A percentile compares a stretch with the other conserved stretches of the same genome.
Evolutionary conservation across 192 early-diverging fungal genomes (phyloP).

Genomic region (Endogone sp.): DNA sequence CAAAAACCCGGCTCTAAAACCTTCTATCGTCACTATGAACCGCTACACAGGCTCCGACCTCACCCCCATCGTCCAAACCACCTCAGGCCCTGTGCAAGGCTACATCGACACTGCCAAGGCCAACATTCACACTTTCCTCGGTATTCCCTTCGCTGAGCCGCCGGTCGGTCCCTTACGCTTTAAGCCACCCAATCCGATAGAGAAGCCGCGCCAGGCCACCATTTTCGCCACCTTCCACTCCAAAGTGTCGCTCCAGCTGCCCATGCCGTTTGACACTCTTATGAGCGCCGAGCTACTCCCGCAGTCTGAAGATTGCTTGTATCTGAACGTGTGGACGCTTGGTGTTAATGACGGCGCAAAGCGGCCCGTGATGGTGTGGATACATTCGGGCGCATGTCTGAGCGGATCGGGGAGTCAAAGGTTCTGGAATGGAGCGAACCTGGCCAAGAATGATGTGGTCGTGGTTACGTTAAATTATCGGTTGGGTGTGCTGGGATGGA

Average conservation of each 20-base stretch:
- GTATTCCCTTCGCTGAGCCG: constrained; percentile 38
- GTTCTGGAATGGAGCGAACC: constrained; percentile 39
- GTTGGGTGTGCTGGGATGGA: constrained; percentile 49
- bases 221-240: constrained; percentile 24
- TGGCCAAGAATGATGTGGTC: constrained; percentile 23
- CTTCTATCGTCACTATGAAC: no score
- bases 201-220: constrained; percentile 10
- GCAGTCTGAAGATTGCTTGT: constrained; percentile 51
- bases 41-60: neutral
- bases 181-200: constrained; percentile 29
- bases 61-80: neutral
- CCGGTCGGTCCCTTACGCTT: constrained; percentile 31
- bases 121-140: constrained; percentile 14
- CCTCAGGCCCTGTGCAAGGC: neutral
- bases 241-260: constrained; percentile 23
- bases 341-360: constrained; percentile 12
- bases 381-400: constrained; percentile 55
- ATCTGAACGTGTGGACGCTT: constrained; percentile 51
- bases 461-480: constrained; percentile 54
- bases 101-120: neutral
- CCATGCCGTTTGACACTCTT: constrained; percentile 24
- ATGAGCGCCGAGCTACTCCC: constrained; percentile 19
- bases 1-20: no score
- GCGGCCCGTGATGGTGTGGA: constrained; percentile 58
- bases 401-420: constrained; percentile 28